These are phyloP conservation scores for Tricholoma flavovirens DNA, from an alignment of 768 basidiomycete genomes.

Conservation along the genomic window DNA sequence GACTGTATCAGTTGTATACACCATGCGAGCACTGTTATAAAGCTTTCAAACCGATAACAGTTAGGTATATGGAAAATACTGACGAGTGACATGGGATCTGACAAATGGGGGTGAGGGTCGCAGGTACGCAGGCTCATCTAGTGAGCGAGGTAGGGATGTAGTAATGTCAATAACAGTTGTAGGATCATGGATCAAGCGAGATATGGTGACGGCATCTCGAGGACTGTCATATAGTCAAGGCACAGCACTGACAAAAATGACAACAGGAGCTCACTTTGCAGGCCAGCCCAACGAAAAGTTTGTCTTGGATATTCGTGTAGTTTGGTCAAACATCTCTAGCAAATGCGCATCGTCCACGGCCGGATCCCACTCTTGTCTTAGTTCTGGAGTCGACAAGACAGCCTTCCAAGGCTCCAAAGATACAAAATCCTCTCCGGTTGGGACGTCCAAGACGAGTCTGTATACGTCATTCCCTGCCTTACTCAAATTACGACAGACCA, in stretches of 20 bases:
- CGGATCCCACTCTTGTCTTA: constrained; percentile 89
- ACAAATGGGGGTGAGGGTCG: constrained; percentile 91
- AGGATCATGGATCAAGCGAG: constrained; percentile 74
- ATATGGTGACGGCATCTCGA: constrained; percentile 90
- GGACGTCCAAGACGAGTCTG: constrained; percentile 76
- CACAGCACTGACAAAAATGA: background rate
- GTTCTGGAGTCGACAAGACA: constrained; percentile 78
- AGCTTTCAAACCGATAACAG: constrained; percentile 8
- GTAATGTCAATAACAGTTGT: constrained; percentile 85
- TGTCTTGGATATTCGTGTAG: constrained; percentile 82
- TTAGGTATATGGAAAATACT: constrained; percentile 7
- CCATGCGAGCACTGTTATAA: constrained; percentile 75
- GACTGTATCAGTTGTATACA: constrained; percentile 70
- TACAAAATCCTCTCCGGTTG: constrained; percentile 52
- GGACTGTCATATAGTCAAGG: constrained; percentile 46
- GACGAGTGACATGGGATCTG: constrained; percentile 76
- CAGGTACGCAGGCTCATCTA: constrained; percentile 87
- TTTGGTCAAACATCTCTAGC: constrained; percentile 81
- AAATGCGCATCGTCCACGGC: constrained; percentile 82
- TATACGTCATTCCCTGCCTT: constrained; percentile 76
- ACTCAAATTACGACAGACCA: constrained; percentile 66
- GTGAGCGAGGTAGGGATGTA: constrained; percentile 88
- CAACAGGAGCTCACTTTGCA: constrained; percentile 64
- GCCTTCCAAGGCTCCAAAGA: constrained; percentile 78
- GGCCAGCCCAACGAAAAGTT: constrained; percentile 96